These are phyloP conservation scores for Geoglossum glabrum DNA, from an alignment of 495 filamentous ascomycete species.

Conservation along the genomic window DNA sequence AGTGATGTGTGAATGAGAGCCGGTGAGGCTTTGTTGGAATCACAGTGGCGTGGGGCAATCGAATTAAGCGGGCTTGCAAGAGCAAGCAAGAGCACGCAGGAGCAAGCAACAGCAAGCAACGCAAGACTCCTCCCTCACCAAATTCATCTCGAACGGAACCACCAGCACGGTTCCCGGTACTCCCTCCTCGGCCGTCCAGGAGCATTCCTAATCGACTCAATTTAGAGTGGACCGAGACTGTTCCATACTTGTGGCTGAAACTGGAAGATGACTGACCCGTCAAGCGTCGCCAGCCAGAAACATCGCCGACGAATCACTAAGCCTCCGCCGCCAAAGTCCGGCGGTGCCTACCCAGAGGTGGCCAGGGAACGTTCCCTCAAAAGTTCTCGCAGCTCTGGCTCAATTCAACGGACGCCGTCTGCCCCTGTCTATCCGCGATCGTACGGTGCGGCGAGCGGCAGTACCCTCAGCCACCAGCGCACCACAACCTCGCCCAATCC, in stretches of 20 bases:
- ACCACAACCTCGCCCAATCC: conserved; percentile 4
- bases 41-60: conserved; percentile 1
- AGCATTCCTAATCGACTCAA: conserved; percentile 1
- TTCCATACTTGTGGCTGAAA: not conserved
- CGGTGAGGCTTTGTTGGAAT: not conserved
- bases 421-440: conserved; percentile 2
- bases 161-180: not conserved
- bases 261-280: conserved; percentile 1
- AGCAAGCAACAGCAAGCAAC: not conserved
- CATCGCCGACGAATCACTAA: conserved; percentile 4
- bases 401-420: conserved; percentile 1
- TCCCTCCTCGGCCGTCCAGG: not conserved
- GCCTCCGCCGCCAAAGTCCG: not conserved
- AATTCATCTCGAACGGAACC: not conserved
- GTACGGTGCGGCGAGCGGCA: not conserved
- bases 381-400: conserved; percentile 2
- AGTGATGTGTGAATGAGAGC: too few species aligned
- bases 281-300: conserved; percentile 2
- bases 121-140: not conserved
- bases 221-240: not conserved
- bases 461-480: conserved; percentile 1
- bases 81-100: not conserved
- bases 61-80: not conserved
- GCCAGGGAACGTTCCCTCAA: conserved; percentile 1
- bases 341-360: not conserved